A percentile compares a stretch with the other conserved stretches of the same genome.
These are phyloP conservation scores for Plasmopara halstedii DNA, from an alignment of 352 stramenopile species.

Conservation along the genomic window DNA sequence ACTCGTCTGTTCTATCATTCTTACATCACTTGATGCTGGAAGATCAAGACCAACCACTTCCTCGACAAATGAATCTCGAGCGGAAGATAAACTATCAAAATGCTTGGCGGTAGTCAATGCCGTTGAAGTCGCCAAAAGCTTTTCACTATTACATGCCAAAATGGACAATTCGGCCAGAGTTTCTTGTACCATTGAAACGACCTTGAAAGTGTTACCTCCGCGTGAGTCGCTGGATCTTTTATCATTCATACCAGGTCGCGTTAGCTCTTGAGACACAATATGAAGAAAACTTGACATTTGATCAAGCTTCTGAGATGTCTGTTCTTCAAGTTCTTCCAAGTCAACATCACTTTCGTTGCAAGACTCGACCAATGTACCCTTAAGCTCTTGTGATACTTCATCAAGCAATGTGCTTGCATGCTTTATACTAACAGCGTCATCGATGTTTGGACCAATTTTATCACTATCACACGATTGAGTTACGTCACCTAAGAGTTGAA, in stretches of 20 bases:
- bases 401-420: slow-evolving; percentile 21
- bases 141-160: slow-evolving; percentile 6
- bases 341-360: slow-evolving; percentile 8
- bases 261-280: slow-evolving; percentile 37
- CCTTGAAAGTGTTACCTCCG: slow-evolving; percentile 11
- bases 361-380: slow-evolving; percentile 19
- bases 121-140: background rate
- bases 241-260: slow-evolving; percentile 28
- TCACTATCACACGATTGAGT: slow-evolving; percentile 11
- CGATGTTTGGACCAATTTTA: slow-evolving; percentile 2
- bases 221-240: slow-evolving; percentile 5
- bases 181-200: slow-evolving; percentile 19
- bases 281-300: slow-evolving; percentile 23
- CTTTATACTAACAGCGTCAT: slow-evolving; percentile 10
- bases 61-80: slow-evolving; percentile 1
- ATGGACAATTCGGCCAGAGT: slow-evolving; percentile 9
- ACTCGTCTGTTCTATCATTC: slow-evolving; percentile 14
- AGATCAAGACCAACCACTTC: slow-evolving; percentile 3
- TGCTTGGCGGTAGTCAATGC: background rate
- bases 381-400: slow-evolving; percentile 29
- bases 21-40: slow-evolving; percentile 18
- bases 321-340: slow-evolving; percentile 10
- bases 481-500: slow-evolving; percentile 26
- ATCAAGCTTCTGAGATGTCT: slow-evolving; percentile 16
- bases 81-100: background rate